These are phyloP conservation scores for Didymella lethalis DNA, from an alignment of 2,329 filamentous ascomycete species.

Conservation along the genomic window DNA sequence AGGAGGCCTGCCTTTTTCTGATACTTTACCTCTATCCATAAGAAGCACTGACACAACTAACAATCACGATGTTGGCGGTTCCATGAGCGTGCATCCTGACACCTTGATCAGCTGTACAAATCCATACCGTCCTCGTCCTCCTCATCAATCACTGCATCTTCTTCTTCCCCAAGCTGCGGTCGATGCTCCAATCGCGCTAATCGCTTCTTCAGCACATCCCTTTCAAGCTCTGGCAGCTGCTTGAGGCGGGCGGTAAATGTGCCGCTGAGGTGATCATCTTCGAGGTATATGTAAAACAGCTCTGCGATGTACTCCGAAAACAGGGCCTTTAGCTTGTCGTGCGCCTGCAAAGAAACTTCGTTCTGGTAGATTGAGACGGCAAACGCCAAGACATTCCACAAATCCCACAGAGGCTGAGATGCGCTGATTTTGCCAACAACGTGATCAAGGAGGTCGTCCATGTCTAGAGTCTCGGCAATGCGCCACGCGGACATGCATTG, in stretches of 20 bases:
- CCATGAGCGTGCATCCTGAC: background rate
- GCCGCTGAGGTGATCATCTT: slow-evolving; percentile 15
- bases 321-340: slow-evolving; percentile 26
- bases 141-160: background rate
- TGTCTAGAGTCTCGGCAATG: slow-evolving; percentile 28
- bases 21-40: background rate
- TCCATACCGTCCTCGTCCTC: slow-evolving; percentile 1
- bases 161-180: background rate
- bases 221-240: slow-evolving; percentile 28
- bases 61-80: background rate
- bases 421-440: slow-evolving; percentile 34
- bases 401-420: slow-evolving; percentile 10
- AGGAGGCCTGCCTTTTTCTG: background rate
- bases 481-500: slow-evolving; percentile 38
- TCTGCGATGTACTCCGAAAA: slow-evolving; percentile 33
- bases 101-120: background rate
- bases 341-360: slow-evolving; percentile 8
- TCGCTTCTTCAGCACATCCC: slow-evolving; percentile 18
- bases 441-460: slow-evolving; percentile 40
- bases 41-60: background rate
- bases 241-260: slow-evolving; percentile 23
- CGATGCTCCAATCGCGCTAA: background rate
- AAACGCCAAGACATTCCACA: slow-evolving; percentile 27
- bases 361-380: slow-evolving; percentile 27
- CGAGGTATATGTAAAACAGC: slow-evolving; percentile 27